phyloP scores from a whole-genome alignment of 305 asterid genomes.

The Plantago coronopus region DNA sequence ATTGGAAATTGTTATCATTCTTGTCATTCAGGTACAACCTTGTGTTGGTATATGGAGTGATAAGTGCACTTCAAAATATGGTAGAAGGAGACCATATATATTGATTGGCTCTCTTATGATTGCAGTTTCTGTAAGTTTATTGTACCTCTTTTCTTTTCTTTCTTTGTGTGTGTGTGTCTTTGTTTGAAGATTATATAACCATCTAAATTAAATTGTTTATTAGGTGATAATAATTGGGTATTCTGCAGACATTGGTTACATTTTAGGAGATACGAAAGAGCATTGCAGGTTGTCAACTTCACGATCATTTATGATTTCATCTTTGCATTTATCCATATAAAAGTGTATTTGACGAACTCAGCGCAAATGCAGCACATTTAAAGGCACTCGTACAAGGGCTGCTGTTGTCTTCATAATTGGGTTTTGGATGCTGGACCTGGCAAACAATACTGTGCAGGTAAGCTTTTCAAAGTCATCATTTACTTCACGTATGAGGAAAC shows the following conservation, averaged over 20 bases:
- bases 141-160: constrained; percentile 20
- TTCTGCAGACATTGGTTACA: constrained; percentile 98
- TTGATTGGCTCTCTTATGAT: constrained; percentile 92
- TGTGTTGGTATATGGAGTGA: constrained; percentile 99
- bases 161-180: constrained; percentile 20
- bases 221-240: constrained; percentile 94
- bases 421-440: constrained; percentile 99
- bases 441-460: constrained; percentile 99
- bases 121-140: constrained; percentile 70
- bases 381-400: constrained; percentile 98
- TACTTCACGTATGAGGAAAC: constrained; percentile 10
- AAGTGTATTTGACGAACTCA: constrained; percentile 30
- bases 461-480: constrained; percentile 24
- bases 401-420: constrained; percentile 87
- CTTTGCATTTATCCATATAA: constrained; percentile 17
- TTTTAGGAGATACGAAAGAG: constrained; percentile 92
- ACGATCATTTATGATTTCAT: constrained; percentile 21
- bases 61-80: constrained; percentile 94
- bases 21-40: constrained; percentile 86
- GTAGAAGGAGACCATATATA: constrained; percentile 93
- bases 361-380: constrained; percentile 76
- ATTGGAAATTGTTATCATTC: constrained; percentile 13
- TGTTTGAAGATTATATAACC: constrained; percentile 19
- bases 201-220: constrained; percentile 43
- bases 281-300: constrained; percentile 79